These are phyloP conservation scores for Curvularia sp. DNA, from an alignment of 2,329 filamentous ascomycete species.

Conservation along the genomic window DNA sequence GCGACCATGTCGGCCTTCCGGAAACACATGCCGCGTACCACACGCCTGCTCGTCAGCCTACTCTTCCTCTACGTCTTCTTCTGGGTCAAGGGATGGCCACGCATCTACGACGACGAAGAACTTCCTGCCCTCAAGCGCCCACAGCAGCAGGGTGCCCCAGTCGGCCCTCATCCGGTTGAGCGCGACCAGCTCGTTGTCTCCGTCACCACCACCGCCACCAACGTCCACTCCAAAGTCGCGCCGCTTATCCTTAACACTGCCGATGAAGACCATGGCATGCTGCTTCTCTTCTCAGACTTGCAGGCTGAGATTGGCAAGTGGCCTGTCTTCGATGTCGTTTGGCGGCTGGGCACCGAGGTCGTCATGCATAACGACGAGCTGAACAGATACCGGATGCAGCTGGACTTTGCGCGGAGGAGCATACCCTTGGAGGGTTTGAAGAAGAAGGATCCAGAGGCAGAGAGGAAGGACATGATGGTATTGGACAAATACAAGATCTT, in stretches of 20 bases:
- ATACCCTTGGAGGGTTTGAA: slow-evolving; percentile 37
- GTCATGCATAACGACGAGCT: slow-evolving; percentile 44
- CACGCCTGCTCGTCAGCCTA: slow-evolving; percentile 31
- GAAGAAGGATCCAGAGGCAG: slow-evolving; percentile 27
- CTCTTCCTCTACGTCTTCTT: slow-evolving; percentile 36
- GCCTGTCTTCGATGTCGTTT: slow-evolving; percentile 49
- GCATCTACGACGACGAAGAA: slow-evolving; percentile 43
- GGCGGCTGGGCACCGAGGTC: slow-evolving; percentile 37
- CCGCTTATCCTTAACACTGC: slow-evolving; percentile 37
- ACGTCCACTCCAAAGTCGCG: slow-evolving; percentile 62
- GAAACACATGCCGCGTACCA: slow-evolving; percentile 30
- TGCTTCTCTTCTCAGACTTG: slow-evolving; percentile 51
- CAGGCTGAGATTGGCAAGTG: slow-evolving; percentile 45
- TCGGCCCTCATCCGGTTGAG: slow-evolving; percentile 30
- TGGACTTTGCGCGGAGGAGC: slow-evolving; percentile 37
- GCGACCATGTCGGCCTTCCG: slow-evolving; percentile 35
- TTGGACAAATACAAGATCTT: slow-evolving; percentile 52
- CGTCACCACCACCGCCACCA: slow-evolving; percentile 64
- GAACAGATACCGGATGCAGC: slow-evolving; percentile 46
- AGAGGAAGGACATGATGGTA: slow-evolving; percentile 25
- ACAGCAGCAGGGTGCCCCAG: slow-evolving; percentile 21
- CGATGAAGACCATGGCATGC: slow-evolving; percentile 42
- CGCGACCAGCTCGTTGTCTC: slow-evolving; percentile 57
- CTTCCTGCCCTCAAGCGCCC: slow-evolving; percentile 32
- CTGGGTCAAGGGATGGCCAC: slow-evolving; percentile 46